Base-by-base conservation (phyloP, 2,329 filamentous ascomycete genomes). In the Aschersonia sp. region DNA sequence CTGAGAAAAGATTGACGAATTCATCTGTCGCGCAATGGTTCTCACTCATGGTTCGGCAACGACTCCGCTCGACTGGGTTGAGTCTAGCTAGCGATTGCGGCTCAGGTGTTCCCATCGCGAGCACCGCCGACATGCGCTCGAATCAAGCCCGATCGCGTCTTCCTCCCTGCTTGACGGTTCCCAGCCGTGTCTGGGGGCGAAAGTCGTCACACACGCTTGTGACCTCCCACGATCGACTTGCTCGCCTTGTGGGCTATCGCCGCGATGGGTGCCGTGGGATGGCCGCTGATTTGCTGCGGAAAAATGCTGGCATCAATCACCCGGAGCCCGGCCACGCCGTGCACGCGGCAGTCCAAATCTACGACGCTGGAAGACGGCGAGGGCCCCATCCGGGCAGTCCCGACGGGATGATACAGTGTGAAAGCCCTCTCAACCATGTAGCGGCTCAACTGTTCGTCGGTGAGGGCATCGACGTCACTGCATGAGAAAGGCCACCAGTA, bases 231-330 rank as follows among this genome's bases (percentile, higher is more conserved):
- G 12, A 54, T 53, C 8, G 53, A 30, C 9, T 52, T 50, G 43
- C 54, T 53, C 30, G 50, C 47, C 45, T 51, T 51, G 46, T 53
- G 50, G 2, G 54, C 54, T 30, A 55, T 50, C 5, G 54, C 54
- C 7, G 52, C 54, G 39, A 55, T 50, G 3, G 49, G 51, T 10
- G 53, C 53, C 8, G 52, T 54, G 29, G 53, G 53, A 46, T 55
- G 53, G 4, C 53, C 53, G 43, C 51, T 53, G 40, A 55, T 44
- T 30, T 55, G 53, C 52, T 65, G 67, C 1, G 75, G 73, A 50
- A 74, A 79, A 5, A 71, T 66, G 30, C 67, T 71, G 2, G 73
- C 76, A 62, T 80, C 77, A 3, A 80, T 75, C 12, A 79, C 76
- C 30, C 77, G 64, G 45, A 81, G 59, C 0, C 69, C 68, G 4